Percentiles rank a stretch among this genome's conserved stretches.
These are phyloP conservation scores for Echites panduratus DNA, from an alignment of 257 asterid genomes.

Conservation along the genomic window DNA sequence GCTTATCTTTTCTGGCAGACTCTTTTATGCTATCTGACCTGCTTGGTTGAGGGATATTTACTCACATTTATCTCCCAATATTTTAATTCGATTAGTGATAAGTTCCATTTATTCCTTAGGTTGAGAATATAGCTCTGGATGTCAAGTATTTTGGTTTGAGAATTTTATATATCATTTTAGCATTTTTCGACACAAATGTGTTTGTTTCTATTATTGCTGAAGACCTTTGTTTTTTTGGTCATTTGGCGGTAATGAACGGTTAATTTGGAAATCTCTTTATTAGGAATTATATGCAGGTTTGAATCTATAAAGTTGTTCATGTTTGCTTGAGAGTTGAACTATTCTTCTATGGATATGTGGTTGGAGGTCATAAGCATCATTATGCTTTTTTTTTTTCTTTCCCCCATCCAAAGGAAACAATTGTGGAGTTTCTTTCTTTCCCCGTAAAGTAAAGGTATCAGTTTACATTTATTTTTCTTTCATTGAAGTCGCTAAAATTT, in stretches of 20 bases:
- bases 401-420: too few relatives aligned
- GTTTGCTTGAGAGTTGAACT: not conserved
- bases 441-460: not conserved
- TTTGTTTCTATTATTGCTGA: not conserved
- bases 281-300: not conserved
- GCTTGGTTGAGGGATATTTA: too few relatives aligned
- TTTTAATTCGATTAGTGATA: not conserved
- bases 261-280: not conserved
- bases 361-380: not conserved
- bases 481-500: not conserved
- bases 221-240: not conserved
- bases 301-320: not conserved
- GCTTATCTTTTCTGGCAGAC: not conserved
- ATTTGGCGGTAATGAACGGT: not conserved
- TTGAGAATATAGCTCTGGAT: not conserved
- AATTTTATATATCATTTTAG: not conserved
- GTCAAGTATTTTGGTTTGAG: not conserved
- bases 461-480: not conserved
- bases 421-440: not conserved
- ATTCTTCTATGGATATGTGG: not conserved
- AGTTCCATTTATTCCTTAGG: not conserved
- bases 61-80: too few relatives aligned
- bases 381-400: not conserved
- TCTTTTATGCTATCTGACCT: too few relatives aligned
- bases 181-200: not conserved